These are phyloP conservation scores for Coemansia sp. DNA, from an alignment of 192 early-diverging fungal genomes.

Conservation along the genomic window DNA sequence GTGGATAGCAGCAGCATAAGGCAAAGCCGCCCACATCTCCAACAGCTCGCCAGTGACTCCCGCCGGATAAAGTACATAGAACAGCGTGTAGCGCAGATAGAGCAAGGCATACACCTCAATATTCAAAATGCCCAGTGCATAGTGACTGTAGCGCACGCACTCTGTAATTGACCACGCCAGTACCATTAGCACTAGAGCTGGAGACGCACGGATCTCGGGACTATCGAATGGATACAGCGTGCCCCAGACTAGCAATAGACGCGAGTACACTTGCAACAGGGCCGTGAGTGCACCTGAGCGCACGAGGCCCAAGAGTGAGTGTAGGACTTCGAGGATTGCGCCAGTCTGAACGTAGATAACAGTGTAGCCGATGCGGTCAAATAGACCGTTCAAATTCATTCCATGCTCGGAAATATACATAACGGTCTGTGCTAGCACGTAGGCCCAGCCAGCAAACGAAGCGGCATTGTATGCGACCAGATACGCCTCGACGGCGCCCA, in stretches of 20 bases:
- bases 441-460: slow-evolving; percentile 84
- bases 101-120: slow-evolving; percentile 43
- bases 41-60: slow-evolving; percentile 86
- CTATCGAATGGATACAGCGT: slow-evolving; percentile 70
- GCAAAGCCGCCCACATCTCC: slow-evolving; percentile 73
- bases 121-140: slow-evolving; percentile 72
- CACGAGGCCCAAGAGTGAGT: slow-evolving; percentile 70
- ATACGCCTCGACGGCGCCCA: slow-evolving; percentile 58
- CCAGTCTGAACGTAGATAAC: slow-evolving; percentile 78
- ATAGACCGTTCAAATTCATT: slow-evolving; percentile 62
- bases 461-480: slow-evolving; percentile 84
- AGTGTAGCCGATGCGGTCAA: slow-evolving; percentile 64
- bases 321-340: slow-evolving; percentile 80
- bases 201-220: slow-evolving; percentile 69
- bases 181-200: slow-evolving; percentile 79
- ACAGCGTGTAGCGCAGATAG: slow-evolving; percentile 85
- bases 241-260: slow-evolving; percentile 84
- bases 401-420: slow-evolving; percentile 59
- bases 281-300: slow-evolving; percentile 81
- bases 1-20: slow-evolving; percentile 59
- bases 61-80: slow-evolving; percentile 89
- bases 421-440: slow-evolving; percentile 64
- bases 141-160: slow-evolving; percentile 90
- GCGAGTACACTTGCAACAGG: slow-evolving; percentile 83
- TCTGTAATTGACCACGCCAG: slow-evolving; percentile 94